phyloP scores from a whole-genome alignment of 768 basidiomycete species.

The Hygrocybe punicea region DNA sequence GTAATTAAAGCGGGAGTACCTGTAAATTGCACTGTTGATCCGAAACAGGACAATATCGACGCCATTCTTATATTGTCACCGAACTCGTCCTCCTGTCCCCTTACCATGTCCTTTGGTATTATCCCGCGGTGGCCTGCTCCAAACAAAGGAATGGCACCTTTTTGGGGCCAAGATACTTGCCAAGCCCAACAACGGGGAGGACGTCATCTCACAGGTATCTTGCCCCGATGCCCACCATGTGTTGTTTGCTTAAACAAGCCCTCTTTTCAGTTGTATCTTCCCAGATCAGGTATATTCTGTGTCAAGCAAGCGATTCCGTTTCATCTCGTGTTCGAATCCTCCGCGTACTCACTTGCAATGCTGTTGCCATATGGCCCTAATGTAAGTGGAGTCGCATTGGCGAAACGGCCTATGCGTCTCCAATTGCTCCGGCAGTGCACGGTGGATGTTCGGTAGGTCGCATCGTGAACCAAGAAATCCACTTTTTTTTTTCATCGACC shows the following conservation, averaged over 20 bases:
- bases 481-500: too few species aligned
- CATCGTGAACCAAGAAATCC: background rate
- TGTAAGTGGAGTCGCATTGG: constrained; percentile 25
- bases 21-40: constrained; percentile 3
- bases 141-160: constrained; percentile 49
- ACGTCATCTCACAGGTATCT: constrained; percentile 41
- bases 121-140: constrained; percentile 37
- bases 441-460: constrained; percentile 57
- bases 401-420: constrained; percentile 46
- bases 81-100: constrained; percentile 54
- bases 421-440: constrained; percentile 64
- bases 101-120: constrained; percentile 46
- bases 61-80: constrained; percentile 62
- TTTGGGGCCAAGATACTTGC: constrained; percentile 42
- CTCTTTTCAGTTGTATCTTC: constrained; percentile 43
- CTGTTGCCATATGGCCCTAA: constrained; percentile 61
- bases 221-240: constrained; percentile 32
- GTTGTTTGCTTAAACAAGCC: constrained; percentile 23
- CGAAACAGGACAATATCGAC: constrained; percentile 50
- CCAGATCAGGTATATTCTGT: constrained; percentile 57
- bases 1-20: constrained; percentile 36
- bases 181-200: constrained; percentile 37
- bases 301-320: constrained; percentile 62
- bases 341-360: constrained; percentile 52
- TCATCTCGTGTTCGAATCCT: constrained; percentile 57